Conservation (phyloP, 192 early-diverging fungal genomes). For the Coemansia furcata region DNA sequence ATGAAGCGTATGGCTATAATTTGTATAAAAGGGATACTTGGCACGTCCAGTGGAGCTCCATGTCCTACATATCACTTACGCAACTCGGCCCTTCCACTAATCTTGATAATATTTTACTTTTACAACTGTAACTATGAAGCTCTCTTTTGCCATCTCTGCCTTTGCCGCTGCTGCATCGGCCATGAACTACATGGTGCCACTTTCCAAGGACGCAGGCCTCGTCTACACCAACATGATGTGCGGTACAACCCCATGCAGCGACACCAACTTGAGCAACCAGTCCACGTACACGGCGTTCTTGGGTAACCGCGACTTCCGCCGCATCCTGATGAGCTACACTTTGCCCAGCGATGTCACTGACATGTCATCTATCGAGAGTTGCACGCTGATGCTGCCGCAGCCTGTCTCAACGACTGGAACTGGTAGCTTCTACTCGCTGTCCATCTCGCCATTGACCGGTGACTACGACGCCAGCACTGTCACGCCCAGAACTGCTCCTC, state of each 20-base stretch:
- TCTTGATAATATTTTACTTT: not conserved
- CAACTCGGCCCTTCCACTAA: not conserved
- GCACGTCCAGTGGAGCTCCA: not conserved
- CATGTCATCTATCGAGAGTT: constrained; percentile 11
- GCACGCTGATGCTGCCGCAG: constrained; percentile 18
- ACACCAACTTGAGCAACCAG: constrained; percentile 23
- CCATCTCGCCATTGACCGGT: not conserved
- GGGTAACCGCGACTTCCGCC: constrained; percentile 31
- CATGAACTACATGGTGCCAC: constrained; percentile 4
- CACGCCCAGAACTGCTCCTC: constrained; percentile 21
- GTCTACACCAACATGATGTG: constrained; percentile 30
- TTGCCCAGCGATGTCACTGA: constrained; percentile 10
- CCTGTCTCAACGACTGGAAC: not conserved
- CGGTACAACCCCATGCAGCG: constrained; percentile 10
- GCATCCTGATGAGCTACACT: constrained; percentile 37
- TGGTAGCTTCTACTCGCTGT: constrained; percentile 21
- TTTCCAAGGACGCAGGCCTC: constrained; percentile 31
- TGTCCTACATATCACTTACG: not conserved
- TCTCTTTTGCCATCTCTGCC: constrained; percentile 1
- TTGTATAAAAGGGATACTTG: not conserved
- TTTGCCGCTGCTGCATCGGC: constrained; percentile 10
- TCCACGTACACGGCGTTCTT: constrained; percentile 22
- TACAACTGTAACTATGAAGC: constrained; percentile 9
- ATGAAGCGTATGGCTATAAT: not conserved
- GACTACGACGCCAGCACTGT: constrained; percentile 24